Evolutionary conservation across 108 stramenopile species (phyloP).

Genomic region (Stephanodiscus triporus): DNA sequence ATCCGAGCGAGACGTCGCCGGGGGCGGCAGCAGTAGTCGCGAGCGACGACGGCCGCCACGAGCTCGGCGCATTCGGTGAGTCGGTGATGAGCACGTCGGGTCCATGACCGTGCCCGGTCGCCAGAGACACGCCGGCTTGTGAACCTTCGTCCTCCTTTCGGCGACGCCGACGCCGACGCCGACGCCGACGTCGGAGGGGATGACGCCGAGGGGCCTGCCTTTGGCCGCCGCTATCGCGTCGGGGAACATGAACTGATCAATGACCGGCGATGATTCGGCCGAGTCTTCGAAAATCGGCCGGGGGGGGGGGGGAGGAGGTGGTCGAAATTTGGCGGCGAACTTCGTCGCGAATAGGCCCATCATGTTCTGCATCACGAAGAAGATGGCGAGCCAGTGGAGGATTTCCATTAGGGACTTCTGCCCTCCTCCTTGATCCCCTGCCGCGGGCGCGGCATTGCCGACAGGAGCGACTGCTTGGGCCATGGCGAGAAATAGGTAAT

Average conservation of each 20-base stretch:
- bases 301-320: neutral
- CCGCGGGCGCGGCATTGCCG: conserved; percentile 1
- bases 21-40: conserved; percentile 2
- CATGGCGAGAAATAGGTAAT: neutral
- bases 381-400: conserved; percentile 24
- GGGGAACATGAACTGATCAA: neutral
- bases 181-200: neutral
- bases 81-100: conserved; percentile 42
- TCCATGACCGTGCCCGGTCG: conserved; percentile 51
- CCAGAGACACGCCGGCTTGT: conserved; percentile 49
- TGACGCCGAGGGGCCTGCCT: conserved; percentile 18
- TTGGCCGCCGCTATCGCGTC: neutral
- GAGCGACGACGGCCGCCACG: conserved; percentile 33
- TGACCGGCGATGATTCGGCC: neutral
- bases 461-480: neutral
- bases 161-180: too few species aligned
- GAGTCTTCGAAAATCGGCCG: too few species aligned
- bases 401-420: conserved; percentile 11
- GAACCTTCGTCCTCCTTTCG: neutral
- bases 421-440: neutral
- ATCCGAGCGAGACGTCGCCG: neutral
- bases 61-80: conserved; percentile 29
- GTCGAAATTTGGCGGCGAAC: conserved; percentile 2
- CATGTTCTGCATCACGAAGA: conserved; percentile 38
- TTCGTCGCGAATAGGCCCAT: conserved; percentile 4